Conservation (phyloP, 164 flowering plant genomes). For the Echeveria elegans region DNA sequence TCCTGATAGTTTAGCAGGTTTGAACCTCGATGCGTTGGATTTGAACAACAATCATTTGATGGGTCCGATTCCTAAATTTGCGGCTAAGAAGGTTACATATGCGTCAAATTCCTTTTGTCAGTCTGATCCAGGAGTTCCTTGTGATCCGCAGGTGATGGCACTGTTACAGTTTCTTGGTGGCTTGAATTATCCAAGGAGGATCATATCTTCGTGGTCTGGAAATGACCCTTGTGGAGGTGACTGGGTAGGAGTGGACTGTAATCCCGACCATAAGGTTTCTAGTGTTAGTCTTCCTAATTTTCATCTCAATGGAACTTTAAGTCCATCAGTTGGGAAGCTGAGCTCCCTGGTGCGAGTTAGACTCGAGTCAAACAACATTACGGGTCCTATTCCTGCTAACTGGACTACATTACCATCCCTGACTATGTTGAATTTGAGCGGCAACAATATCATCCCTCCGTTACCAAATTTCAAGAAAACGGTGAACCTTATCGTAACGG, state of each 20-base stretch:
- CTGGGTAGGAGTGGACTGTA: conserved; percentile 55
- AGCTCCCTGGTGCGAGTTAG: conserved; percentile 30
- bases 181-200: conserved; percentile 39
- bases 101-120: conserved; percentile 43
- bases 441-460: conserved; percentile 50
- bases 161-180: conserved; percentile 48
- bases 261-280: conserved; percentile 20
- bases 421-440: conserved; percentile 41
- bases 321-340: conserved; percentile 47
- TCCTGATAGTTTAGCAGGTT: conserved; percentile 41
- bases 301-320: conserved; percentile 47
- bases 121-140: conserved; percentile 27
- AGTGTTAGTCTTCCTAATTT: conserved; percentile 32
- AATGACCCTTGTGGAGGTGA: conserved; percentile 46
- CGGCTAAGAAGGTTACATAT: conserved; percentile 17
- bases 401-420: conserved; percentile 49
- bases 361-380: conserved; percentile 36
- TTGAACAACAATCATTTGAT: conserved; percentile 56
- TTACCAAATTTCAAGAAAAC: conserved; percentile 30
- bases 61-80: conserved; percentile 64
- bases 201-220: conserved; percentile 48
- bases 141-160: conserved; percentile 56
- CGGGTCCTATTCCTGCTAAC: conserved; percentile 41
- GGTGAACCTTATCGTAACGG: conserved; percentile 27
- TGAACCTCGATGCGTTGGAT: conserved; percentile 33